phyloP scores from a whole-genome alignment of 2,329 filamentous ascomycete genomes.

The Fusarium dlaminii region DNA sequence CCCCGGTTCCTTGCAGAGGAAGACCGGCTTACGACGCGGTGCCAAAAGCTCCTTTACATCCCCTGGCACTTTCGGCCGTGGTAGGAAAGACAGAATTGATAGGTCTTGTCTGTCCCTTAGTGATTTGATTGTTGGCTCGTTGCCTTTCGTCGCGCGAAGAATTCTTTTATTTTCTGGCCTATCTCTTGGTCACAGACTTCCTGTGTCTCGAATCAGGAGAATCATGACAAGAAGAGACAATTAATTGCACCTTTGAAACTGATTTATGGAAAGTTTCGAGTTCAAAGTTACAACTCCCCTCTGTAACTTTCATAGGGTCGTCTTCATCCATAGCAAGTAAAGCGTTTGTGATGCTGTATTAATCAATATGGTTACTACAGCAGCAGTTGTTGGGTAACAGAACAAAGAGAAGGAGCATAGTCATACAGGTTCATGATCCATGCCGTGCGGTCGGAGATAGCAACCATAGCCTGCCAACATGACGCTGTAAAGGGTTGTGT shows the following conservation, averaged over 20 bases:
- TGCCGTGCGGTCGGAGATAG: fast-evolving
- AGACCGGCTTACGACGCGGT: too few species aligned
- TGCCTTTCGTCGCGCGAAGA: not conserved
- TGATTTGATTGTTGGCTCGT: not conserved
- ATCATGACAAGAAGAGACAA: fast-evolving
- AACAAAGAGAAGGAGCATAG: not conserved
- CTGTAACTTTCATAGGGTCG: not conserved
- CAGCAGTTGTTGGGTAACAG: fast-evolving
- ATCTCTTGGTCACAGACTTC: fast-evolving
- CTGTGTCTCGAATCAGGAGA: fast-evolving
- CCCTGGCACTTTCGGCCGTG: too few species aligned
- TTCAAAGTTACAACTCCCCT: not conserved
- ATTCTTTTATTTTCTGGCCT: fast-evolving
- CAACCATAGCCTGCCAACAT: not conserved
- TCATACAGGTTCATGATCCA: not conserved
- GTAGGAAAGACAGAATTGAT: fast-evolving
- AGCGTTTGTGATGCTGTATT: not conserved
- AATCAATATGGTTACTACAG: not conserved
- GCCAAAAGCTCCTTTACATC: fast-evolving
- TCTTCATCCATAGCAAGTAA: not conserved
- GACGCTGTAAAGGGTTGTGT: fast-evolving
- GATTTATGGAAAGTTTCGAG: not conserved
- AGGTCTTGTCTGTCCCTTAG: not conserved
- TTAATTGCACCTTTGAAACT: not conserved
- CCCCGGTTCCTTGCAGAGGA: too few species aligned